Conservation (phyloP, 768 basidiomycete genomes). For the Cyclocybe cylindracea region DNA sequence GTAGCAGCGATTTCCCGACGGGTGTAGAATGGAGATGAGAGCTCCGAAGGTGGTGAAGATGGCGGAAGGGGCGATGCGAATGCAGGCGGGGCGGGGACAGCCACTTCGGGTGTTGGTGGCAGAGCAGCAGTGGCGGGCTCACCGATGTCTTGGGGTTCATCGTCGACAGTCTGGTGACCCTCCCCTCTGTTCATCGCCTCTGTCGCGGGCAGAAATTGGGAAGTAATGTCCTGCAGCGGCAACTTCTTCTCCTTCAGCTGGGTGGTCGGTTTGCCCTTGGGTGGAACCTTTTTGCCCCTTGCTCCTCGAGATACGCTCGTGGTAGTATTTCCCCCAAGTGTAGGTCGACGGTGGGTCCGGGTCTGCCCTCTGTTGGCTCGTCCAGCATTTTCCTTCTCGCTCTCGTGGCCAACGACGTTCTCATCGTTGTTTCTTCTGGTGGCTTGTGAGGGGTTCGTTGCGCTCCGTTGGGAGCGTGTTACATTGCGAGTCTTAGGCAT, state of each 20-base stretch:
- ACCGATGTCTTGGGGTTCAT: not conserved
- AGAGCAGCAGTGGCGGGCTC: slow-evolving; percentile 8
- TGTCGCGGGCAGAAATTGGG: slow-evolving; percentile 28
- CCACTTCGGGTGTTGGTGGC: not conserved
- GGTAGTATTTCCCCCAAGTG: slow-evolving; percentile 10
- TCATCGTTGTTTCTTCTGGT: slow-evolving; percentile 14
- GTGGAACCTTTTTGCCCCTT: slow-evolving; percentile 7
- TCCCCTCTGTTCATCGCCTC: slow-evolving; percentile 28
- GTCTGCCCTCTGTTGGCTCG: slow-evolving; percentile 14
- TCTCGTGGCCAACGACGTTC: slow-evolving; percentile 15
- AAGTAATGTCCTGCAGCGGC: slow-evolving; percentile 36
- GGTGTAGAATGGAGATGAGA: slow-evolving; percentile 8
- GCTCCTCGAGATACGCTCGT: not conserved
- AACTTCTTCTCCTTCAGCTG: slow-evolving; percentile 27
- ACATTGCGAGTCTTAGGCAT: slow-evolving; percentile 32
- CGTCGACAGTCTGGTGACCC: slow-evolving; percentile 7
- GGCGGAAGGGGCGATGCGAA: slow-evolving; percentile 34
- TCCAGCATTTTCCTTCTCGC: slow-evolving; percentile 23
- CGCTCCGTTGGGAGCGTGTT: slow-evolving; percentile 27
- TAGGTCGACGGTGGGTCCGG: slow-evolving; percentile 11
- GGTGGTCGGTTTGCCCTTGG: slow-evolving; percentile 19
- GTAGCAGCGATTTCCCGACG: not conserved
- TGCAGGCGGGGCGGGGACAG: slow-evolving; percentile 1
- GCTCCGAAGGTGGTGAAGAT: slow-evolving; percentile 32
- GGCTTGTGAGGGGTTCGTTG: slow-evolving; percentile 14